A percentile compares a stretch with the other conserved stretches of the same genome.
Evolutionary conservation across 306 rosid species (phyloP).

Genomic region (Trifolium dubium): DNA sequence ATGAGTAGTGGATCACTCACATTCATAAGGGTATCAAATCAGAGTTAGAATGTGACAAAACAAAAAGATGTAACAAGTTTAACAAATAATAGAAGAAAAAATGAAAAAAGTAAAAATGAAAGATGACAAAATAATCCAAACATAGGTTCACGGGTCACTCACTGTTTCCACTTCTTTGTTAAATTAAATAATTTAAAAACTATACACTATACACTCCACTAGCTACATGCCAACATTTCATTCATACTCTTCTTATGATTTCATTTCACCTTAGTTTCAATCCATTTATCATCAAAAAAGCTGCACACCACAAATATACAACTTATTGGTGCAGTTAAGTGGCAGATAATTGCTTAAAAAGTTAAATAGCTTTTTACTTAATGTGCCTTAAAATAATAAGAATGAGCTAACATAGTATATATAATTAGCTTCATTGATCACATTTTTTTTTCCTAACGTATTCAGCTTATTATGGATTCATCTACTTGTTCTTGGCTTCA

Average conservation of each 20-base stretch:
- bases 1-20: slow-evolving; percentile 26
- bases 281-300: slow-evolving; percentile 36
- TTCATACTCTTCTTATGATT: slow-evolving; percentile 35
- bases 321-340: slow-evolving; percentile 25
- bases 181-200: slow-evolving; percentile 23
- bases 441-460: background rate
- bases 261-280: slow-evolving; percentile 32
- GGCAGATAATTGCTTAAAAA: slow-evolving; percentile 42
- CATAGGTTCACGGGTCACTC: slow-evolving; percentile 74
- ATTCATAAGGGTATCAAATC: slow-evolving; percentile 32
- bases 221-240: slow-evolving; percentile 43
- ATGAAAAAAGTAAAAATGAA: slow-evolving; percentile 42
- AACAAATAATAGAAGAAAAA: slow-evolving; percentile 36
- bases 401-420: slow-evolving; percentile 4
- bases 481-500: slow-evolving; percentile 40
- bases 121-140: slow-evolving; percentile 59
- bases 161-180: slow-evolving; percentile 40
- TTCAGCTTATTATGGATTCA: slow-evolving; percentile 47
- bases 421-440: slow-evolving; percentile 32
- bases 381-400: slow-evolving; percentile 30
- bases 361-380: slow-evolving; percentile 41
- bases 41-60: slow-evolving; percentile 18
- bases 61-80: slow-evolving; percentile 36
- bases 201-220: slow-evolving; percentile 32
- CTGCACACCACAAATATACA: slow-evolving; percentile 26